These are phyloP conservation scores for Podospora appendiculata DNA, from an alignment of 495 filamentous ascomycete genomes.

Conservation along the genomic window DNA sequence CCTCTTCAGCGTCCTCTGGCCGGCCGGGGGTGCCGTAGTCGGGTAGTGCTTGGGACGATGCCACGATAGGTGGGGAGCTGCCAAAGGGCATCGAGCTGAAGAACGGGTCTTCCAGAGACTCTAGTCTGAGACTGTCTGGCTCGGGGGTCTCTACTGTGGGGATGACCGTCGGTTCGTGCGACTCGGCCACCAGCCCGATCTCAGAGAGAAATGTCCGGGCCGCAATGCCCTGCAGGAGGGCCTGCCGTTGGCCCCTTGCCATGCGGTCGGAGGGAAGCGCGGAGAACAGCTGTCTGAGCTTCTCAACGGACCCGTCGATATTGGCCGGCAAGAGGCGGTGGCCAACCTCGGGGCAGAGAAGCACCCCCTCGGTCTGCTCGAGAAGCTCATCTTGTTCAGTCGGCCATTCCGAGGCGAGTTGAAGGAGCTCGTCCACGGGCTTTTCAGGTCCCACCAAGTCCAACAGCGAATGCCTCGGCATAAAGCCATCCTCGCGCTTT, in stretches of 20 bases:
- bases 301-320: neutral
- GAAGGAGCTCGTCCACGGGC: neutral
- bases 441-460: constrained; percentile 5
- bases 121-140: too few relatives aligned
- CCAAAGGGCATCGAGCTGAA: constrained; percentile 8
- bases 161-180: neutral
- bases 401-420: constrained; percentile 11
- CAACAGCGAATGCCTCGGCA: constrained; percentile 19
- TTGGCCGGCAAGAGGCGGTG: constrained; percentile 1
- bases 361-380: constrained; percentile 2
- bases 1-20: too few relatives aligned
- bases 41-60: too few relatives aligned
- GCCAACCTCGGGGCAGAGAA: constrained; percentile 5
- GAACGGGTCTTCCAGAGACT: neutral
- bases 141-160: neutral
- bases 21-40: too few relatives aligned
- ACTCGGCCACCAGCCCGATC: constrained; percentile 11
- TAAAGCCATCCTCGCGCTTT: constrained; percentile 8
- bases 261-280: too few relatives aligned
- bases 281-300: too few relatives aligned
- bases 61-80: constrained; percentile 11
- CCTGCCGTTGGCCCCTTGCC: too few relatives aligned
- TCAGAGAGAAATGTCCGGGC: constrained; percentile 16
- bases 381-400: constrained; percentile 10
- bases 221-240: constrained; percentile 11